A percentile compares a stretch with the other conserved stretches of the same genome.
These are phyloP conservation scores for Leucosporidium creatinivorum DNA, from an alignment of 768 basidiomycete genomes.

Conservation along the genomic window DNA sequence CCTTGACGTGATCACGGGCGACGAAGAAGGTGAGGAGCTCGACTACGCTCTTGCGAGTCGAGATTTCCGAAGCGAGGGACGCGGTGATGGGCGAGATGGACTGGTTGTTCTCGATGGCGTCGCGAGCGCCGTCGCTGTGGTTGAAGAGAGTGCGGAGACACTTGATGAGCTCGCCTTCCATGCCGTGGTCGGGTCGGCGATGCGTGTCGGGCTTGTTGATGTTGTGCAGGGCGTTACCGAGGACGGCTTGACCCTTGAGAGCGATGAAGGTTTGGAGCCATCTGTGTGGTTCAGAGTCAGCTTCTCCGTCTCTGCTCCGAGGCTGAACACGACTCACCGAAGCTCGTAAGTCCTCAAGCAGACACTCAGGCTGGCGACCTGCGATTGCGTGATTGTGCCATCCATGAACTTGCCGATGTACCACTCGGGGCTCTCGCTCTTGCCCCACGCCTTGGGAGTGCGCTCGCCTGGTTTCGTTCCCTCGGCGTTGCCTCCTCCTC, in stretches of 20 bases:
- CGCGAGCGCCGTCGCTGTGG: slow-evolving; percentile 54
- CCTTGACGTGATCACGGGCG: slow-evolving; percentile 57
- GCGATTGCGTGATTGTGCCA: slow-evolving; percentile 70
- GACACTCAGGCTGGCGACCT: slow-evolving; percentile 61
- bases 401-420: slow-evolving; percentile 87
- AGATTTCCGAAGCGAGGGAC: slow-evolving; percentile 70
- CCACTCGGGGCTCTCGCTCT: slow-evolving; percentile 75
- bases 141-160: slow-evolving; percentile 79
- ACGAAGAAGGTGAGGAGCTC: slow-evolving; percentile 69
- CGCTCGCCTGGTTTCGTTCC: not conserved
- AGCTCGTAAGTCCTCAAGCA: slow-evolving; percentile 76
- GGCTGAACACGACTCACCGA: slow-evolving; percentile 49
- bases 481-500: not conserved
- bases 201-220: slow-evolving; percentile 49
- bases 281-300: slow-evolving; percentile 43
- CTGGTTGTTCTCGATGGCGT: slow-evolving; percentile 63
- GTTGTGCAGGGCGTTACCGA: slow-evolving; percentile 68
- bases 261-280: slow-evolving; percentile 73
- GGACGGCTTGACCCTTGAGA: slow-evolving; percentile 73
- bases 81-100: slow-evolving; percentile 73
- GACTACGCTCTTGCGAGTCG: slow-evolving; percentile 65
- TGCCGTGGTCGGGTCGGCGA: slow-evolving; percentile 41
- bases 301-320: not conserved
- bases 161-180: slow-evolving; percentile 85
- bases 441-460: slow-evolving; percentile 30